phyloP scores from a whole-genome alignment of 352 stramenopile species.

The Phytophthora podocarpi region DNA sequence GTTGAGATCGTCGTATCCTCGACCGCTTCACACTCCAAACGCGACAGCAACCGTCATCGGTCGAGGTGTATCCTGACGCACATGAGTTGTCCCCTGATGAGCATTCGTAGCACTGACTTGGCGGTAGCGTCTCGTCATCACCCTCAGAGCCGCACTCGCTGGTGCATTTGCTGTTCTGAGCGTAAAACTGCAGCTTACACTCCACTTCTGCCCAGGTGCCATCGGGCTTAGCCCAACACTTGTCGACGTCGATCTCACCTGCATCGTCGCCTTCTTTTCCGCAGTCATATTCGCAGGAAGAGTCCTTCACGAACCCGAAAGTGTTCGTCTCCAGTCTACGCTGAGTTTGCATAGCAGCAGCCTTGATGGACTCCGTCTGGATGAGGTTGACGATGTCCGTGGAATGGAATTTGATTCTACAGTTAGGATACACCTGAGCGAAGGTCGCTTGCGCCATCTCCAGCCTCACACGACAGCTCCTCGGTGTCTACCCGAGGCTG shows the following conservation, averaged over 20 bases:
- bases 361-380: constrained; percentile 5
- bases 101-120: constrained; percentile 30
- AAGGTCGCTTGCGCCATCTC: constrained; percentile 21
- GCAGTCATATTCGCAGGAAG: constrained; percentile 22
- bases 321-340: constrained; percentile 17
- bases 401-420: constrained; percentile 26
- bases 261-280: constrained; percentile 5
- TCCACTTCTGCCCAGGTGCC: constrained; percentile 14
- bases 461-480: constrained; percentile 11
- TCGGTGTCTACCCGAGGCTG: not conserved
- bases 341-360: not conserved
- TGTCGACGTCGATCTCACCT: constrained; percentile 22
- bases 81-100: constrained; percentile 16
- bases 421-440: constrained; percentile 27
- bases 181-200: constrained; percentile 31
- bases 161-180: constrained; percentile 21
- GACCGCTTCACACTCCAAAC: constrained; percentile 15
- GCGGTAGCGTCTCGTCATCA: constrained; percentile 3
- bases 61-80: constrained; percentile 16
- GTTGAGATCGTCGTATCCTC: not conserved
- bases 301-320: constrained; percentile 27
- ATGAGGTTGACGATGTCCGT: constrained; percentile 28
- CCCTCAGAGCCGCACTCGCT: constrained; percentile 24
- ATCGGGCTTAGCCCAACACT: constrained; percentile 26
- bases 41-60: constrained; percentile 25